Evolutionary conservation across 305 asterid genomes (phyloP), one percentile per base, ranked within the genome.

Genomic region (Coffea humblotiana): DNA sequence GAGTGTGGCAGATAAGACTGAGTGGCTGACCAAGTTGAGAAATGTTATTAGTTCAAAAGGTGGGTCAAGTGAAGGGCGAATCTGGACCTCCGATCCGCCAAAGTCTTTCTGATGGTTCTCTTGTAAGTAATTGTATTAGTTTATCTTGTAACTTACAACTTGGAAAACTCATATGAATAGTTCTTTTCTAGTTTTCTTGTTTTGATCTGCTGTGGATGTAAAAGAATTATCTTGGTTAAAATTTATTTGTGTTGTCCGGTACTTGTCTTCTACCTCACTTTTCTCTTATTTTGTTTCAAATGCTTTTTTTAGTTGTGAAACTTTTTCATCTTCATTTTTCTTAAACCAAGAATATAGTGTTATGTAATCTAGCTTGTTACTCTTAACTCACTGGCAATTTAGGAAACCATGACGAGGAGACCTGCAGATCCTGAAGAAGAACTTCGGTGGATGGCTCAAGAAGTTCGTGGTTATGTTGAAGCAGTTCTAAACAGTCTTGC

Each of bases 391-490:
- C 65, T n/a, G 13, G 45, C 54, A 52, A 69, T 87, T 3, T 86
- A 96, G 99, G 99, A 94, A 76, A 90, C 99, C 71, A 94, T 94
- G 98, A 78, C 95, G 48, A 92, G 99, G 89, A 90, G 91, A 85
- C 99, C 98, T 65, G 97, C 87, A 19, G 99, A 96, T 84, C 99
- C 99, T 3, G 99, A 94, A 82, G 99, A 96, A 88, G 99, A 96
- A 85, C 98, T 96, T 83, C 92, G 98, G 80, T 96, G 98, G 99
- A 96, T 96, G 98, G 87, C 99, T 84, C 99, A 96, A 85, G 99
- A 96, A 94, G 99, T 96, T 84, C 98, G 98, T 23, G 99, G 99
- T 81, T 96, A 96, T 84, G 97, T 96, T 69, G 99, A 96, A 89
- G 99, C 99, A 68, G 99, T 96, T 85, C 94, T 96, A 16, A 96